Evolutionary conservation across 1,284 basidiomycete species (phyloP).

Genomic region (Ceratobasidium sp.): DNA sequence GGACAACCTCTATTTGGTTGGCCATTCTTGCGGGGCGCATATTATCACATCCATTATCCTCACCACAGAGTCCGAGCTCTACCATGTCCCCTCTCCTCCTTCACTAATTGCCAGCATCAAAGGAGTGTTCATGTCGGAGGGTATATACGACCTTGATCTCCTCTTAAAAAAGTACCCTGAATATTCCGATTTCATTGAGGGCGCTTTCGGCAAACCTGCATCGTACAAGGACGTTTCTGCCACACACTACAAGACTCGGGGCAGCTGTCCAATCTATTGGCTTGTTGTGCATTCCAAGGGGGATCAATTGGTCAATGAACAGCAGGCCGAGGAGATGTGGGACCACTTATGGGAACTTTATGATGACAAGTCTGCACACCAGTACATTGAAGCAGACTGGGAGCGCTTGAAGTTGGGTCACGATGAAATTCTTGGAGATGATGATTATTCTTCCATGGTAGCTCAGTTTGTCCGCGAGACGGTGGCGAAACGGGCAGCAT

Average conservation of each 20-base stretch:
- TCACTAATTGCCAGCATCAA: constrained; percentile 58
- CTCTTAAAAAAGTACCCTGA: constrained; percentile 65
- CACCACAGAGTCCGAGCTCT: constrained; percentile 41
- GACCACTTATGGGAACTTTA: constrained; percentile 57
- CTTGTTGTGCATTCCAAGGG: constrained; percentile 71
- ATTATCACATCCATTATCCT: constrained; percentile 75
- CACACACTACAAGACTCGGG: constrained; percentile 49
- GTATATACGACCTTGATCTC: constrained; percentile 73
- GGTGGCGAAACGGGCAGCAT: constrained; percentile 15
- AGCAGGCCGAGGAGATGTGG: constrained; percentile 66
- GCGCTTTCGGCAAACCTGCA: constrained; percentile 59
- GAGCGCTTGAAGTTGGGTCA: constrained; percentile 61
- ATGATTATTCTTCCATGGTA: constrained; percentile 33
- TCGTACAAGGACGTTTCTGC: constrained; percentile 61
- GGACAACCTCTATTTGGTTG: constrained; percentile 66
- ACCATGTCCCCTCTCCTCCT: constrained; percentile 57
- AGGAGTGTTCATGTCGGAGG: constrained; percentile 68
- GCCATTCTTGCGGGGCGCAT: constrained; percentile 79
- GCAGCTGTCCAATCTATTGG: constrained; percentile 59
- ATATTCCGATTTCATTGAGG: constrained; percentile 67
- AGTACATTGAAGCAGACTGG: constrained; percentile 54
- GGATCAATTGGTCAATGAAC: constrained; percentile 68
- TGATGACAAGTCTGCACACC: constrained; percentile 40
- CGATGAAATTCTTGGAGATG: constrained; percentile 57
- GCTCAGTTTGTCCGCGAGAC: constrained; percentile 45